These are phyloP conservation scores for Entomortierella lignicola DNA, from an alignment of 192 early-diverging fungal genomes.

Conservation along the genomic window DNA sequence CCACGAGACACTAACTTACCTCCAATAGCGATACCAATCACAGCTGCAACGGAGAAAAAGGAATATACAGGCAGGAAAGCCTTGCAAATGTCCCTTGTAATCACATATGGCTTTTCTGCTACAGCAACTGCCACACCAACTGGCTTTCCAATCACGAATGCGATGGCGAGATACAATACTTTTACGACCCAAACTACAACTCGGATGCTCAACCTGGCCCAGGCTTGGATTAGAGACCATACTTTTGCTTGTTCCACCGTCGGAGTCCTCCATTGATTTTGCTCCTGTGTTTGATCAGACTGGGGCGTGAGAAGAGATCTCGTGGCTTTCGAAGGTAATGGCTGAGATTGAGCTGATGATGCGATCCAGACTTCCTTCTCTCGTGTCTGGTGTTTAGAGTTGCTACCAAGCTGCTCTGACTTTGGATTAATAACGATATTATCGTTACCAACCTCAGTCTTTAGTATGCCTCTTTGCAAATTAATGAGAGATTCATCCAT, in stretches of 20 bases:
- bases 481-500: too few species aligned
- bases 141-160: conserved; percentile 15
- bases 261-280: neutral
- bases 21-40: conserved; percentile 41
- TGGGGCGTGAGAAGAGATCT: too few species aligned
- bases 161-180: neutral
- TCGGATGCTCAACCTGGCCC: neutral
- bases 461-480: too few species aligned
- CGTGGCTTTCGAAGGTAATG: too few species aligned
- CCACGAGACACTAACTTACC: conserved; percentile 12
- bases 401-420: too few species aligned
- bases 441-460: too few species aligned
- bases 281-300: too few species aligned
- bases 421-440: too few species aligned
- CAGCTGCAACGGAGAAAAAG: conserved; percentile 37
- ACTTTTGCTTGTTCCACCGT: neutral
- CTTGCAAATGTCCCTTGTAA: conserved; percentile 35
- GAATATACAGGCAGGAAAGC: conserved; percentile 46
- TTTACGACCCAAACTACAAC: neutral
- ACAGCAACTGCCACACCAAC: neutral
- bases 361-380: too few species aligned
- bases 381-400: too few species aligned
- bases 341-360: too few species aligned
- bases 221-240: neutral
- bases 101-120: conserved; percentile 12